phyloP scores from a whole-genome alignment of 768 basidiomycete genomes.

The Leccinum olivaceopallidum region DNA sequence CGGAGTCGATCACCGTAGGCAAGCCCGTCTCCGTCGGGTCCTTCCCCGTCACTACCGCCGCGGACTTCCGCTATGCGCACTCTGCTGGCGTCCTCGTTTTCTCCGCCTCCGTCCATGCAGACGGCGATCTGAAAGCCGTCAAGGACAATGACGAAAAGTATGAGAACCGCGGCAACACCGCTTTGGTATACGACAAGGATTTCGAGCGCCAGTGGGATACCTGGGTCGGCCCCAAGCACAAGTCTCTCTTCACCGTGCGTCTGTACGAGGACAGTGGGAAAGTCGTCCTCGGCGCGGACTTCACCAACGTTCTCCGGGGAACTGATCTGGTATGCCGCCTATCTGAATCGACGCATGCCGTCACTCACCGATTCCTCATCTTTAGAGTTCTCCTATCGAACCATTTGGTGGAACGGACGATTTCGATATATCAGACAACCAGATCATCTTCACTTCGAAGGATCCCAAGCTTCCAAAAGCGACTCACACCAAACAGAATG shows the following conservation, averaged over 20 bases:
- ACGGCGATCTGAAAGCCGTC: conserved; percentile 70
- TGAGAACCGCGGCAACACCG: conserved; percentile 71
- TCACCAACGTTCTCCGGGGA: conserved; percentile 61
- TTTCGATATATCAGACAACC: conserved; percentile 67
- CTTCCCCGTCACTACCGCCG: conserved; percentile 65
- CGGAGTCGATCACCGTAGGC: conserved; percentile 18
- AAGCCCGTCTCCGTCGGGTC: conserved; percentile 52
- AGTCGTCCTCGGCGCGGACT: conserved; percentile 55
- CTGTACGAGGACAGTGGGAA: conserved; percentile 47
- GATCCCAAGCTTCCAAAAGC: conserved; percentile 76
- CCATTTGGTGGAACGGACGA: conserved; percentile 86
- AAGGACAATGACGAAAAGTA: conserved; percentile 69
- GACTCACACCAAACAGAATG: conserved; percentile 89
- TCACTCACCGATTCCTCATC: not conserved
- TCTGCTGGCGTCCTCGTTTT: conserved; percentile 72
- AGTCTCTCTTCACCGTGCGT: conserved; percentile 70
- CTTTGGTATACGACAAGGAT: conserved; percentile 65
- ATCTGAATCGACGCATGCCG: not conserved
- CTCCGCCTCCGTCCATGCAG: conserved; percentile 78
- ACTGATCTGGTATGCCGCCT: conserved; percentile 61
- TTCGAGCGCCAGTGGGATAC: conserved; percentile 80
- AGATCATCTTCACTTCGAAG: conserved; percentile 84
- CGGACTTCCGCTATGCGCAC: conserved; percentile 69
- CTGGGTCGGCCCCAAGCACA: conserved; percentile 72
- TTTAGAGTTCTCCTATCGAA: conserved; percentile 71